phyloP scores from a whole-genome alignment of 108 stramenopile genomes.

The Cyclostephanos tholiformis region DNA sequence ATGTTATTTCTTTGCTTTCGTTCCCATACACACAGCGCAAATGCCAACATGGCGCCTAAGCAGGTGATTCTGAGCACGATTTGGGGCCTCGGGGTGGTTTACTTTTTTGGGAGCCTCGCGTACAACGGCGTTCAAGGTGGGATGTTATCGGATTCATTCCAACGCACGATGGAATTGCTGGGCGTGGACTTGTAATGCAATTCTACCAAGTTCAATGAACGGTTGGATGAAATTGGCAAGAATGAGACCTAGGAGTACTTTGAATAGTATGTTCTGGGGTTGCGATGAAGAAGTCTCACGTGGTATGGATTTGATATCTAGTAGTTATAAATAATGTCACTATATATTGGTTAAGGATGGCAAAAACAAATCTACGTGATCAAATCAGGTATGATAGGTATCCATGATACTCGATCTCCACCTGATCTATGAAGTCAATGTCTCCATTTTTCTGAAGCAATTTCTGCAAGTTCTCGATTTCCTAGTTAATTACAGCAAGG shows the following conservation, averaged over 20 bases:
- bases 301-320: no score
- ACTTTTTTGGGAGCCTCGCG: constrained; percentile 43
- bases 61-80: constrained; percentile 43
- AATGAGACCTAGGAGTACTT: no score
- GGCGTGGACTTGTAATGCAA: not conserved
- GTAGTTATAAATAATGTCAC: no score
- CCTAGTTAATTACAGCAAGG: no score
- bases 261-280: no score
- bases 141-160: constrained; percentile 29
- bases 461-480: constrained; percentile 3
- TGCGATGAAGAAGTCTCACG: no score
- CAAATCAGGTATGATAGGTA: constrained; percentile 4
- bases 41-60: constrained; percentile 49
- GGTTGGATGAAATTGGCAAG: no score
- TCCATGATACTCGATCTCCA: not conserved
- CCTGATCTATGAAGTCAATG: not conserved
- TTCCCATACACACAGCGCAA: constrained; percentile 7
- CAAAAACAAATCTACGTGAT: not conserved
- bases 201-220: no score
- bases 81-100: constrained; percentile 46
- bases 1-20: not conserved
- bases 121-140: constrained; percentile 43
- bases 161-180: constrained; percentile 48
- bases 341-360: no score
- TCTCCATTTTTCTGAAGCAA: constrained; percentile 8